Evolutionary conservation across 306 rosid species (phyloP), one percentile per base, ranked within the genome.

Genomic region (Psophocarpus tetragonolobus): DNA sequence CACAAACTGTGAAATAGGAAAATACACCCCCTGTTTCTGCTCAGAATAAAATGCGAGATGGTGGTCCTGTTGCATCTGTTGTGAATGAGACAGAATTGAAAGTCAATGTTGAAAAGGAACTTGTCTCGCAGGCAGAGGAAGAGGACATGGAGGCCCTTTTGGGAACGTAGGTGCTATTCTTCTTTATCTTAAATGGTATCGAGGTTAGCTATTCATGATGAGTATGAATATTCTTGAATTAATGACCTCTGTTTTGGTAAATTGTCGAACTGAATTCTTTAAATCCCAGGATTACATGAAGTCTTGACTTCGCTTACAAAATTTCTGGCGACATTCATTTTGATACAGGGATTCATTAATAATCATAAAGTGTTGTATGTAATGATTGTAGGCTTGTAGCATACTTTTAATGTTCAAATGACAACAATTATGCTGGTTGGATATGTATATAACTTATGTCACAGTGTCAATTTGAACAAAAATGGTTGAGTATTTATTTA

Each of bases 61-160:
- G 97, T 30, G 94, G 92, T 47, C 92, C 91, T 68, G 87, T 83
- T 84, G 87, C 89, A 61, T 80, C 88, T 74, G 71, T 75, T 69
- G 92, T 91, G 63, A 86, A 86, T 42, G 90, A 88, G 75, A 80
- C 88, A 58, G 96, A 92, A 82, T 78, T 90, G 87, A 90, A 95
- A 77, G 99, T 92, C 61, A 87, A 90, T 14, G 98, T 95, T 14
- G 99, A 91, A 82, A 95, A 92, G 82, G 98, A 92, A 63, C 99
- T 95, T 77, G 99, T 92, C 73, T 95, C 97, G 24, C 99, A 95
- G 83, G 98, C 97, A 44, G 99, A 95, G 90, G 99, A 95, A 84
- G 99, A 95, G 90, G 99, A 95, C 85, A 92, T 95, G 93, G 98
- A 95, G 83, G 98, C 98, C 45, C 99, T 95, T 81, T 79, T 95